phyloP scores from a whole-genome alignment of 2,329 filamentous ascomycete genomes.

The Aspergillus versicolor region DNA sequence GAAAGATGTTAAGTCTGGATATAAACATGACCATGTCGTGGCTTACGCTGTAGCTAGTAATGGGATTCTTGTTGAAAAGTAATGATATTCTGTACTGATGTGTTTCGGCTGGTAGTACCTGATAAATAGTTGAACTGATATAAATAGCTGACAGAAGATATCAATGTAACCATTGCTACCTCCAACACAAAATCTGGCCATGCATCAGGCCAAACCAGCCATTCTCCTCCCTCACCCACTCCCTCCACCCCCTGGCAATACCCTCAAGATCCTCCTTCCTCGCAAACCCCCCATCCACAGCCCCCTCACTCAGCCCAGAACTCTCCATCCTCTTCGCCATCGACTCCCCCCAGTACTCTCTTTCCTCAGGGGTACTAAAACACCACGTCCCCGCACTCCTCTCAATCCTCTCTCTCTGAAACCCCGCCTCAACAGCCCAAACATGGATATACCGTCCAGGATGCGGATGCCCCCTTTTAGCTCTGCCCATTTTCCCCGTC shows the following conservation, averaged over 20 bases:
- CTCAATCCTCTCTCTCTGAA: slow-evolving; percentile 22
- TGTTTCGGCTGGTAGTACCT: no score
- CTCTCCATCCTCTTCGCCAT: slow-evolving; percentile 31
- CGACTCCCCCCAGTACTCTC: slow-evolving; percentile 35
- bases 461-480: slow-evolving; percentile 30
- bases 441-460: slow-evolving; percentile 31
- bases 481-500: slow-evolving; percentile 19
- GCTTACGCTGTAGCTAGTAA: no score
- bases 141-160: no score
- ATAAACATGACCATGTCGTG: no score
- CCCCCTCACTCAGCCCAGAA: slow-evolving; percentile 30
- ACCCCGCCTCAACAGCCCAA: slow-evolving; percentile 38
- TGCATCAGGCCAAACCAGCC: slow-evolving; percentile 40
- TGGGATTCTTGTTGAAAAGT: no score
- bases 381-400: slow-evolving; percentile 37
- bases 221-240: slow-evolving; percentile 34
- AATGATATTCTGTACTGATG: no score
- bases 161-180: slow-evolving; percentile 14
- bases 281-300: slow-evolving; percentile 32
- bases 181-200: slow-evolving; percentile 40
- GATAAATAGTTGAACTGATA: no score
- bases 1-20: no score
- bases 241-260: slow-evolving; percentile 35
- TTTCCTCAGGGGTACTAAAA: slow-evolving; percentile 32
- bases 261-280: slow-evolving; percentile 30